phyloP scores from a whole-genome alignment of 139 green algal genomes.

The Chlamydomonas schloesseri region DNA sequence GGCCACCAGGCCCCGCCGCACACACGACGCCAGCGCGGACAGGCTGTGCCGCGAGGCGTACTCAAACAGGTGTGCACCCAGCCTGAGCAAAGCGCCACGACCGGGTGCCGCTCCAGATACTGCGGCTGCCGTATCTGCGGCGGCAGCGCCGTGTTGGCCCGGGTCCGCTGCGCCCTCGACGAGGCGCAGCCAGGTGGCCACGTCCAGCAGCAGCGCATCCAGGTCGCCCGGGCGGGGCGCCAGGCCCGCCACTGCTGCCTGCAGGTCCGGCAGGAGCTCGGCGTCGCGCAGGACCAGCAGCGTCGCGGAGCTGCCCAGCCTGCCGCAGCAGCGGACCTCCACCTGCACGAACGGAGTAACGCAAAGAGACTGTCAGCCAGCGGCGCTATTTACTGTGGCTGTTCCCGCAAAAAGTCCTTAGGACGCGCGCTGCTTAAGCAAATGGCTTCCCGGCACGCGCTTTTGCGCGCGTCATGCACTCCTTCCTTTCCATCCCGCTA shows the following conservation, averaged over 20 bases:
- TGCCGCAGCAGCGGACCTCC: conserved; percentile 6
- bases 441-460: no score
- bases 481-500: no score
- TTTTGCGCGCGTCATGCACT: no score
- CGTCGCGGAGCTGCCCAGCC: not conserved
- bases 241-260: not conserved
- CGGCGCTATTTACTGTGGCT: no score
- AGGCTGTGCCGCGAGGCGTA: not conserved
- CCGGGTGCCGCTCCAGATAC: not conserved
- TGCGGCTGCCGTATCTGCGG: not conserved
- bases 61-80: not conserved
- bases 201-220: conserved; percentile 4
- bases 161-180: no score
- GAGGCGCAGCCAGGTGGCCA: not conserved
- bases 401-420: no score
- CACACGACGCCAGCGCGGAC: not conserved
- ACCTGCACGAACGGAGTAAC: not conserved
- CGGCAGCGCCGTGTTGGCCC: not conserved
- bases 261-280: not conserved
- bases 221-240: not conserved
- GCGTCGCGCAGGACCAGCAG: not conserved
- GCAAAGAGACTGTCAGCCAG: not conserved
- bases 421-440: no score
- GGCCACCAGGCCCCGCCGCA: not conserved
- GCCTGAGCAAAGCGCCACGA: not conserved